Conservation (phyloP, 176 grass and related monocot genomes). For the Chloris gayana region DNA sequence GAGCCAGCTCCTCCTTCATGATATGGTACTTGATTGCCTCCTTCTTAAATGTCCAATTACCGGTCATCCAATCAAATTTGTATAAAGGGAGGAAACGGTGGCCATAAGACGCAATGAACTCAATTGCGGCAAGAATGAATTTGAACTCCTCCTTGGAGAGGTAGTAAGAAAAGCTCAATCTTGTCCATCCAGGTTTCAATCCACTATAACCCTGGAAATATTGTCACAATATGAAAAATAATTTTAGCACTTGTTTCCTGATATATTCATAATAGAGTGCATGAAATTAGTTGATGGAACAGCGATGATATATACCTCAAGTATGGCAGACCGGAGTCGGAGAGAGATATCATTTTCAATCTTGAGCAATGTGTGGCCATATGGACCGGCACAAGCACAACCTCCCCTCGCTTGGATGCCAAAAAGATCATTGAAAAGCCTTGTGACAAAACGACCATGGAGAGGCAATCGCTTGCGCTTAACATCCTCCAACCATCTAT, state of each 20-base stretch:
- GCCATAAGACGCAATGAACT: slow-evolving; percentile 59
- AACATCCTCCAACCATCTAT: not conserved
- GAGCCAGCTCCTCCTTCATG: slow-evolving; percentile 40
- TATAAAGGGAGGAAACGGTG: slow-evolving; percentile 67
- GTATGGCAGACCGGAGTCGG: slow-evolving; percentile 57
- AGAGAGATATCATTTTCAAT: slow-evolving; percentile 47
- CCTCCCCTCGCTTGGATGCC: slow-evolving; percentile 81
- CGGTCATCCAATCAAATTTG: slow-evolving; percentile 61
- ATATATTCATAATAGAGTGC: not conserved
- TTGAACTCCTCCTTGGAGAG: slow-evolving; percentile 58
- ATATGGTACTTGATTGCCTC: slow-evolving; percentile 41
- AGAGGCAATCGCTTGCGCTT: slow-evolving; percentile 36
- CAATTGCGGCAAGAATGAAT: slow-evolving; percentile 55
- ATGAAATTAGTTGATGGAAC: not conserved
- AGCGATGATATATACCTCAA: slow-evolving; percentile 28
- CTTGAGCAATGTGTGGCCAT: slow-evolving; percentile 63
- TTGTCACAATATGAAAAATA: not conserved
- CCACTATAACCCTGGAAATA: slow-evolving; percentile 66
- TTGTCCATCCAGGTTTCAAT: slow-evolving; percentile 77
- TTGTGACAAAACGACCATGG: slow-evolving; percentile 66
- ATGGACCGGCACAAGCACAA: slow-evolving; percentile 69
- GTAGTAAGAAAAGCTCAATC: slow-evolving; percentile 77
- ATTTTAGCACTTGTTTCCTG: not conserved
- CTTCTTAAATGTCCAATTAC: slow-evolving; percentile 61
- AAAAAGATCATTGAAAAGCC: slow-evolving; percentile 75